phyloP scores from a whole-genome alignment of 2,329 filamentous ascomycete species.

The Colletotrichum sp. region DNA sequence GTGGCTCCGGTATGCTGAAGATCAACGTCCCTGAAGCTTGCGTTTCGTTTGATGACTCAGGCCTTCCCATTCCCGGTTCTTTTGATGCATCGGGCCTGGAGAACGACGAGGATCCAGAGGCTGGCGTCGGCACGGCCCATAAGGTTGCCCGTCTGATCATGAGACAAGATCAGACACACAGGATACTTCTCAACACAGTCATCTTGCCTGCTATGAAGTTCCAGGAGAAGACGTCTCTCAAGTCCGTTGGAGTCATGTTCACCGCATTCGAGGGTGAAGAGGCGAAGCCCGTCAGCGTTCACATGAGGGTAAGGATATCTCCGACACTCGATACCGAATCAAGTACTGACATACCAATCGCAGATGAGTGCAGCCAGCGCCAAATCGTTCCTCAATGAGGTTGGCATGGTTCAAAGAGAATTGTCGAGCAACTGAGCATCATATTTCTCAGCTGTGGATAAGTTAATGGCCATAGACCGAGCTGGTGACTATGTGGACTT shows the following conservation, averaged over 20 bases:
- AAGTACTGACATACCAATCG: not conserved
- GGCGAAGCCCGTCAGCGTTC: conserved; percentile 61
- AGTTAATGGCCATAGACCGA: not conserved
- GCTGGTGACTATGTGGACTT: not conserved
- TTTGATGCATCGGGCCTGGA: conserved; percentile 61
- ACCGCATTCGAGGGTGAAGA: conserved; percentile 65
- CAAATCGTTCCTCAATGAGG: conserved; percentile 55
- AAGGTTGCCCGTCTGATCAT: conserved; percentile 79
- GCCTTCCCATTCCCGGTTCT: conserved; percentile 51
- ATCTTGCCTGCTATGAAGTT: conserved; percentile 82
- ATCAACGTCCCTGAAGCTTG: conserved; percentile 74
- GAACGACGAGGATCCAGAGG: conserved; percentile 33
- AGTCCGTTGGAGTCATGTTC: conserved; percentile 71
- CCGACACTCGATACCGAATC: not conserved
- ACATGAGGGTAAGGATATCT: conserved; percentile 60
- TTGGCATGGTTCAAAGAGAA: conserved; percentile 55
- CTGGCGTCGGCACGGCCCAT: conserved; percentile 20
- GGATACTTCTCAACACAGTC: conserved; percentile 85
- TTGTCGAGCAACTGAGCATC: conserved; percentile 42
- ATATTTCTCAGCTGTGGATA: not conserved
- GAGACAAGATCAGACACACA: conserved; percentile 87
- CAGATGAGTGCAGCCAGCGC: conserved; percentile 61
- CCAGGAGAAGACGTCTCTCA: conserved; percentile 76
- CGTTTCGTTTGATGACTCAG: conserved; percentile 59
- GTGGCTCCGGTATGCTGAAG: conserved; percentile 83